Evolutionary conservation across 2,329 filamentous ascomycete genomes (phyloP).

Genomic region (Orbilia ellipsospora): DNA sequence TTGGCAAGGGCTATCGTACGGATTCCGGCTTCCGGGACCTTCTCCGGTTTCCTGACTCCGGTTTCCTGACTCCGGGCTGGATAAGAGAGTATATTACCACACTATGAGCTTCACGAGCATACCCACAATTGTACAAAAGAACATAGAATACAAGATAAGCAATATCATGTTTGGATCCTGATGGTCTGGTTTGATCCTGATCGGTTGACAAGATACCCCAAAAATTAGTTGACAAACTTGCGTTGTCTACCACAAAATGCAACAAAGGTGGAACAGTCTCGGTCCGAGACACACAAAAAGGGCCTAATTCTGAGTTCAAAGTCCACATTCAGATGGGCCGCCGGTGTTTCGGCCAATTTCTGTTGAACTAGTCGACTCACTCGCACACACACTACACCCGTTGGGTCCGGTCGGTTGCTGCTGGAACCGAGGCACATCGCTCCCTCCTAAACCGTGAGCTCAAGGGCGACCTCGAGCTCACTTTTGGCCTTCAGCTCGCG

Average conservation of each 20-base stretch:
- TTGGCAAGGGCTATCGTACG: neutral
- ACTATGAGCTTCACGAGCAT: neutral
- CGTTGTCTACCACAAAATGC: conserved; percentile 47
- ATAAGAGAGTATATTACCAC: neutral
- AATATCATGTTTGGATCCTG: neutral
- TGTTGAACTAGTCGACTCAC: conserved; percentile 17
- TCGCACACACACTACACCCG: conserved; percentile 3
- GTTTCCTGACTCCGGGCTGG: neutral
- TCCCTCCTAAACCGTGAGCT: conserved; percentile 1
- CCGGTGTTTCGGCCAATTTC: conserved; percentile 42
- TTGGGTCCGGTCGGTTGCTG: conserved; percentile 15
- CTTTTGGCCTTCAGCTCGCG: conserved; percentile 27
- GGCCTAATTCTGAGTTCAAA: neutral
- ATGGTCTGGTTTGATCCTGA: conserved; percentile 5
- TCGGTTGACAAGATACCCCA: neutral
- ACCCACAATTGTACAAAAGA: no score
- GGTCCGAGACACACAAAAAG: conserved; percentile 14
- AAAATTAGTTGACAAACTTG: conserved; percentile 2
- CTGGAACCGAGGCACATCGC: conserved; percentile 46
- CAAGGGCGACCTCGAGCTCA: conserved; percentile 14
- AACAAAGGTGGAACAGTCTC: conserved; percentile 14
- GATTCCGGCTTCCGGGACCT: neutral
- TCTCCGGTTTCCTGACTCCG: no score
- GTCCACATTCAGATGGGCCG: neutral
- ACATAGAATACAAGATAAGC: no score